Evolutionary conservation across 495 filamentous ascomycete species (phyloP), one percentile per base, ranked within the genome.

Genomic region (Daldinia childiae): DNA sequence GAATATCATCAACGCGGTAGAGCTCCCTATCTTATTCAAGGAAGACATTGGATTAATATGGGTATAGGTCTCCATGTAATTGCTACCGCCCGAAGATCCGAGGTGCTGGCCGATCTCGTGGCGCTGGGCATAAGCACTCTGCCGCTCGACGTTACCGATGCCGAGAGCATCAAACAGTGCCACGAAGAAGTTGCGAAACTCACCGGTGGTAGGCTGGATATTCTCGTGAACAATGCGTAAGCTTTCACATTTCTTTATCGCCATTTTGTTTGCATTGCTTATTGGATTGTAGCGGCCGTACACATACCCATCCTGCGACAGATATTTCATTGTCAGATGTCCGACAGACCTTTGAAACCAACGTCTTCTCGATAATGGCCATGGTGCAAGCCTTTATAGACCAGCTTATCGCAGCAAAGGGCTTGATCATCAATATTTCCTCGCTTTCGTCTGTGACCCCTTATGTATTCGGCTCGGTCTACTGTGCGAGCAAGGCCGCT

Each of bases 211-310:
- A 85, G 74, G 57, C 79, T 92, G n/a, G 86, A 91, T 74, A 85
- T 86, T 58, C 81, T 91, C 17, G 83, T 92, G 62, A 92, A 92
- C 75, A 92, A 92, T 73, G 89, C 89, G 83, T 85, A 51, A 41
- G 83, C 76, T 14, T 39, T n/a, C n/a, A 5, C 1, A 19, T 24
- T 29, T n/a, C 24, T 7, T 21, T 17, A 26, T 34, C 14, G 3
- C 51, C 8, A 0, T 17, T 34, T 19, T 19, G 41, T 1, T n/a
- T n/a, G 6, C 17, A 26, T 54, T 39, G 29, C 12, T 59, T 51
- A 11, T 51, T 60, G 15, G 61, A 50, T 11, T 11, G 24, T 59
- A 84, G 82, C 17, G 89, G 89, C 27, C 81, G 79, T 50, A 82
- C 78, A 3, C 80, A 84, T 66, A 83, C 85, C 6, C 79, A 81